These are phyloP conservation scores for Fusarium agapanthi DNA, from an alignment of 2,329 filamentous ascomycete genomes.

Conservation along the genomic window DNA sequence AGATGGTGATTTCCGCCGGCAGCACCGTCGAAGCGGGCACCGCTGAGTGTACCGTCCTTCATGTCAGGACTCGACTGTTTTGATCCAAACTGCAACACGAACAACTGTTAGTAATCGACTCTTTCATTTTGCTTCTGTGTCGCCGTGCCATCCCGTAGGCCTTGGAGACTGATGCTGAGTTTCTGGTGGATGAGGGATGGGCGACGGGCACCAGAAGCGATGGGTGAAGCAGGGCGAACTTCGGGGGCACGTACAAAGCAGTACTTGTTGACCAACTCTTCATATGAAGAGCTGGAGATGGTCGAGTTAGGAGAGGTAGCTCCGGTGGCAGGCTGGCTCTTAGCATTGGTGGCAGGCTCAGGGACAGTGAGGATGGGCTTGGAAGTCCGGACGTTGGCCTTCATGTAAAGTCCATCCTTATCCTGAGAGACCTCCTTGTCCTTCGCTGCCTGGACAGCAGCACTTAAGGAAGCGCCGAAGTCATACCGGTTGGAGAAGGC, in stretches of 20 bases:
- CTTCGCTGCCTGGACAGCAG: conserved; percentile 80
- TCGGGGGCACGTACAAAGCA: conserved; percentile 92
- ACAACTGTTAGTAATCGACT: conserved; percentile 52
- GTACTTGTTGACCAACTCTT: conserved; percentile 98
- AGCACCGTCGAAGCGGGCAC: conserved; percentile 49
- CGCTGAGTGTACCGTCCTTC: conserved; percentile 58
- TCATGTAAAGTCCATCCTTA: conserved; percentile 68
- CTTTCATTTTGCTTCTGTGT: conserved; percentile 32
- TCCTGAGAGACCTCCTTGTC: conserved; percentile 67
- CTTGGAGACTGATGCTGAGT: conserved; percentile 14
- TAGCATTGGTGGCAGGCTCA: conserved; percentile 24
- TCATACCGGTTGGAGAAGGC: conserved; percentile 95
- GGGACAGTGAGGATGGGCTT: conserved; percentile 40
- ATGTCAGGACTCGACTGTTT: conserved; percentile 63
- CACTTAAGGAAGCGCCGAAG: conserved; percentile 89
- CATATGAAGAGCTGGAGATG: conserved; percentile 89
- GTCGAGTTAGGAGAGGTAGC: conserved; percentile 61
- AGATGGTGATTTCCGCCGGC: conserved; percentile 8
- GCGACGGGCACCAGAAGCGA: conserved; percentile 27
- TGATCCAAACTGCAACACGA: conserved; percentile 64
- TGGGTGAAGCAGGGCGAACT: conserved; percentile 42
- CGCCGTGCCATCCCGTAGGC: conserved; percentile 33
- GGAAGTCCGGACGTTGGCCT: conserved; percentile 51
- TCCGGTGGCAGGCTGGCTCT: conserved; percentile 43
- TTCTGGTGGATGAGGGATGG: conserved; percentile 31